These are phyloP conservation scores for Beauveria rudraprayagi DNA, from an alignment of 2,329 filamentous ascomycete genomes.

Conservation along the genomic window DNA sequence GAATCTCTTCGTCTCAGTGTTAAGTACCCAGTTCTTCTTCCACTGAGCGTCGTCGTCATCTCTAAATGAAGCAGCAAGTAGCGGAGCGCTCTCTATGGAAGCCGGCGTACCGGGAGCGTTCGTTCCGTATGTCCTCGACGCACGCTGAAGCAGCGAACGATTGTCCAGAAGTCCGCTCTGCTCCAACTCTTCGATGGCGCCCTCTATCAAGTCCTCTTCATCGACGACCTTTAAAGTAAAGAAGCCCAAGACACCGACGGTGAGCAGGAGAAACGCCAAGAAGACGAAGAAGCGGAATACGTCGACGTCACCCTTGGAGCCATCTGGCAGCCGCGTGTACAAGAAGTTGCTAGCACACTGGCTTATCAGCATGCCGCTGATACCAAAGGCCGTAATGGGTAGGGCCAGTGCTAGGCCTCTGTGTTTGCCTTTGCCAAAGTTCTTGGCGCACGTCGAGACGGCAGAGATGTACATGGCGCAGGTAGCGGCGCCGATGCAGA, in stretches of 20 bases:
- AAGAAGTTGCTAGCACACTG: constrained; percentile 76
- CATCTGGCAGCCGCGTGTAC: constrained; percentile 59
- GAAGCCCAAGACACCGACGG: constrained; percentile 63
- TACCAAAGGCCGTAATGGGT: constrained; percentile 84
- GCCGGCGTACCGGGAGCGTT: constrained; percentile 29
- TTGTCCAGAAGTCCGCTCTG: constrained; percentile 74
- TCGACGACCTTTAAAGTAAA: constrained; percentile 72
- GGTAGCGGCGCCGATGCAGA: constrained; percentile 74
- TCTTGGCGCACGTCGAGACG: constrained; percentile 96
- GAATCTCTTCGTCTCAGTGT: constrained; percentile 81
- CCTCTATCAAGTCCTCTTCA: constrained; percentile 80
- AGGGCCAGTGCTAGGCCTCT: constrained; percentile 82
- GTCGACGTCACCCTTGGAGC: constrained; percentile 54
- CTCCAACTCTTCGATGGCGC: constrained; percentile 84
- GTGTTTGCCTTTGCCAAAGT: constrained; percentile 83
- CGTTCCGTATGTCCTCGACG: constrained; percentile 55
- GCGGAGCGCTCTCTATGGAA: constrained; percentile 37
- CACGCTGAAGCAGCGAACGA: constrained; percentile 59
- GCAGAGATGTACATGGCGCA: constrained; percentile 83
- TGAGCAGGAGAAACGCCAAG: constrained; percentile 61
- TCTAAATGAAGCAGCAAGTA: constrained; percentile 27
- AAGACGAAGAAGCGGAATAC: constrained; percentile 88
- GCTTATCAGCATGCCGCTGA: constrained; percentile 94
- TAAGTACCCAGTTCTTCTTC: constrained; percentile 86
- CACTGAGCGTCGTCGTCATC: constrained; percentile 43